Evolutionary conservation across 192 early-diverging fungal genomes (phyloP), one percentile per base, ranked within the genome.

Genomic region (Podochytrium sp.): DNA sequence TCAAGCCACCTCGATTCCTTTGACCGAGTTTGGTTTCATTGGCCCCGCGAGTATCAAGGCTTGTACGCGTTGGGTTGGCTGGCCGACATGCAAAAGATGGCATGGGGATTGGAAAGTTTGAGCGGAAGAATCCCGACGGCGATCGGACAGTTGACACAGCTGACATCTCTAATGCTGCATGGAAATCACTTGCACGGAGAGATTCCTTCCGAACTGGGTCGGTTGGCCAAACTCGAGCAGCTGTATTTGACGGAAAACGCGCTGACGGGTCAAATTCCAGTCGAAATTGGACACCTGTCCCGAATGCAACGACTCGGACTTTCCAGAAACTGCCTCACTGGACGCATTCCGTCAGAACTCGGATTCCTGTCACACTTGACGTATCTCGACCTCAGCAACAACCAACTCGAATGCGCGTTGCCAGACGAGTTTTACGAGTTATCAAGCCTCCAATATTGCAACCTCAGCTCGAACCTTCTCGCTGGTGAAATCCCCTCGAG

Each of bases 231-330:
- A 3, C 38, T 77, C n/a, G 32, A 69, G 27, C 33, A 59, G 14
- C 69, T 77, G 43, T 49, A 65, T 49, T 42, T 77, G 5, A 47
- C 29, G 18, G 62, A 39, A 23, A 77, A 77, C 52, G 20, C n/a
- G 1, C 49, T 77, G 1, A 64, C 68, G 3, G 76, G 64, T n/a
- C 18, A n/a, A 20, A 66, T 66, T 16, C 64, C 64, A 1, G 37
- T 38, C 3, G 64, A 66, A 34, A 14, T 66, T 12, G 23, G 10
- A 10, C 23, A 29, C 12, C 43, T 66, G 25, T n/a, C n/a, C 23
- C 32, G 27, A 16, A 27, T 66, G 25, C 12, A 29, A 23, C 23
- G 20, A 3, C 43, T 66, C 42, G 16, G 23, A 32, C 64, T 66
- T 7, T n/a, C 14, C 30, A 23, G 43, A 29, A 72, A 72, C 42